These are phyloP conservation scores for Solanum tacnaense DNA, from an alignment of 257 asterid genomes.

Conservation along the genomic window DNA sequence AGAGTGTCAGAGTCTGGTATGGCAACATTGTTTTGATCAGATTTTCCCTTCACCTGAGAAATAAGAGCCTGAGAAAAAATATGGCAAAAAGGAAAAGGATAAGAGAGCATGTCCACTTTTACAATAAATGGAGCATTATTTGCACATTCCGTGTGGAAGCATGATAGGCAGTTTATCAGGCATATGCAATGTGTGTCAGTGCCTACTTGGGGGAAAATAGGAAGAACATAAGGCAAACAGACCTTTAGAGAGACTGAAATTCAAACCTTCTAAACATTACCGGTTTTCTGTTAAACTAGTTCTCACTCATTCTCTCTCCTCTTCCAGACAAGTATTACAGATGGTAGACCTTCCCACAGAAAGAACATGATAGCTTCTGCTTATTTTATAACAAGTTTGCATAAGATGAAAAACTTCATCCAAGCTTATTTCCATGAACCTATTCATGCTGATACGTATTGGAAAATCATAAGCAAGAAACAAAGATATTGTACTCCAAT, in stretches of 20 bases:
- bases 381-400: background rate
- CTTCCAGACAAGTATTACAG: background rate
- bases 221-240: background rate
- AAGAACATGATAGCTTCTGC: background rate
- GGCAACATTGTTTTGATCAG: slow-evolving; percentile 38
- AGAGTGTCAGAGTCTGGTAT: slow-evolving; percentile 41
- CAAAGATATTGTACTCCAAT: background rate
- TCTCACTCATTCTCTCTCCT: background rate
- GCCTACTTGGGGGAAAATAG: background rate
- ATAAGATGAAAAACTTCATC: background rate
- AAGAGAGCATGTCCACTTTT: background rate
- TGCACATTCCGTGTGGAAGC: background rate
- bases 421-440: background rate
- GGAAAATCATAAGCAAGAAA: slow-evolving; percentile 4
- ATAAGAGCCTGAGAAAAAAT: slow-evolving; percentile 7
- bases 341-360: background rate
- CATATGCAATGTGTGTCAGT: background rate
- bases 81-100: background rate
- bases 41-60: slow-evolving; percentile 58
- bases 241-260: background rate
- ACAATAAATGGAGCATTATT: background rate
- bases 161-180: background rate
- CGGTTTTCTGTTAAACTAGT: background rate
- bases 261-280: background rate
- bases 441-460: background rate